A percentile compares a stretch with the other conserved stretches of the same genome.
phyloP scores from a whole-genome alignment of 441 rosid species.

The Gossypium gossypioides region DNA sequence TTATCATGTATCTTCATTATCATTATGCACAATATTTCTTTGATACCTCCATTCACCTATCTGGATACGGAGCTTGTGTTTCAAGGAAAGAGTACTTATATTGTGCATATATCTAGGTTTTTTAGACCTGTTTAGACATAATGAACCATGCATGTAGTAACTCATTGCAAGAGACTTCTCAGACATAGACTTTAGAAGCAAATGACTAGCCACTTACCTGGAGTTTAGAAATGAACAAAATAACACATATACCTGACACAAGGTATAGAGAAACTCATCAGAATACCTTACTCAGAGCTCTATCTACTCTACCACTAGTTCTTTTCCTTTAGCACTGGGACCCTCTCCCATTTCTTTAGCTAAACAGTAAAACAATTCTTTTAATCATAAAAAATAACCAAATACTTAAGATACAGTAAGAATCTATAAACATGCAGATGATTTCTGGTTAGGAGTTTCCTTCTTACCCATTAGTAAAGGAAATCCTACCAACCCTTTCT shows the following conservation, averaged over 20 bases:
- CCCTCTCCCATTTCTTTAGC: background rate
- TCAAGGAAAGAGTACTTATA: too few species aligned
- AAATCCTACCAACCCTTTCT: background rate
- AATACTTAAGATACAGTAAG: background rate
- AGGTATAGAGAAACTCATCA: background rate
- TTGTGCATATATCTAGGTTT: too few species aligned
- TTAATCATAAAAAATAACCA: background rate
- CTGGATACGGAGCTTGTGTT: too few species aligned
- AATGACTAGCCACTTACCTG: background rate
- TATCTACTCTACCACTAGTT: background rate
- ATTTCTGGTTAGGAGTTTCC: background rate
- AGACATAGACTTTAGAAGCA: background rate
- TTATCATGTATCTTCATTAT: too few species aligned
- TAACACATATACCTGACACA: background rate
- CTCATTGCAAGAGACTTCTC: background rate
- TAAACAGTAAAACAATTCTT: too few species aligned
- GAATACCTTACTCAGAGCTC: background rate
- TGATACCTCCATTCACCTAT: too few species aligned
- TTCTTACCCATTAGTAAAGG: background rate
- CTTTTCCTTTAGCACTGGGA: background rate
- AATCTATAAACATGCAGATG: background rate
- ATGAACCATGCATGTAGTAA: background rate
- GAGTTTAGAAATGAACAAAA: background rate
- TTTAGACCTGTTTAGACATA: too few species aligned
- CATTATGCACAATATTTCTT: too few species aligned